Percentiles rank a stretch among this genome's conserved stretches.
Evolutionary conservation across 192 early-diverging fungal species (phyloP).

Genomic region (Paraglomus occultum): DNA sequence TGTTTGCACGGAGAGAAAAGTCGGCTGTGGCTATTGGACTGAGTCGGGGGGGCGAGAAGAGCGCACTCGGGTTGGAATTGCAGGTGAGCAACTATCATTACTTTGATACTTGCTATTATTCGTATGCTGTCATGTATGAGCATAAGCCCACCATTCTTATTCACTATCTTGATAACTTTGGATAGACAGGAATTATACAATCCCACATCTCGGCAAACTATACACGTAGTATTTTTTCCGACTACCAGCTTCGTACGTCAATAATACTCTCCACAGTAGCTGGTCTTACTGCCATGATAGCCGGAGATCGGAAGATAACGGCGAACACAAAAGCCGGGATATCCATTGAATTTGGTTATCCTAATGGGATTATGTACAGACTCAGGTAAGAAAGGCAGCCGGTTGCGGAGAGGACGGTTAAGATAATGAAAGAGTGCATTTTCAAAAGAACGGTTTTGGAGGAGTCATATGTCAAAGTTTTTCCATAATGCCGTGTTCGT

Average conservation of each 20-base stretch:
- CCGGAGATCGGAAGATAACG: slow-evolving; percentile 55
- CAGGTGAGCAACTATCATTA: slow-evolving; percentile 35
- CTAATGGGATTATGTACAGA: slow-evolving; percentile 58
- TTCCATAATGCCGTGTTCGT: too few species aligned
- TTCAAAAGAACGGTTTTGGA: too few species aligned
- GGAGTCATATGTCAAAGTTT: too few species aligned
- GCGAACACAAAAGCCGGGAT: slow-evolving; percentile 55
- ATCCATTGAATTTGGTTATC: slow-evolving; percentile 58
- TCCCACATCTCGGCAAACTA: slow-evolving; percentile 52
- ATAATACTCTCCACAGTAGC: slow-evolving; percentile 48
- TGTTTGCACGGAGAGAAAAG: slow-evolving; percentile 38
- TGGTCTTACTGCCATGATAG: slow-evolving; percentile 49
- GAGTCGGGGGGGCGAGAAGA: slow-evolving; percentile 42
- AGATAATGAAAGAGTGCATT: neutral
- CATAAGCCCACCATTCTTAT: neutral
- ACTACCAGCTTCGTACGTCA: slow-evolving; percentile 43
- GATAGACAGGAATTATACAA: slow-evolving; percentile 51
- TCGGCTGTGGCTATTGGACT: slow-evolving; percentile 55
- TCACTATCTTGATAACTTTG: neutral
- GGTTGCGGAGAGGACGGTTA: too few species aligned
- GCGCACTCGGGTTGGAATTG: slow-evolving; percentile 46
- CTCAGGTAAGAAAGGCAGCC: slow-evolving; percentile 39
- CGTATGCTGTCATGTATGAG: neutral
- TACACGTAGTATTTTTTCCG: slow-evolving; percentile 44
- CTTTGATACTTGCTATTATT: neutral